Conservation (phyloP, 75 land plant species). For the Larix kaempferi region DNA sequence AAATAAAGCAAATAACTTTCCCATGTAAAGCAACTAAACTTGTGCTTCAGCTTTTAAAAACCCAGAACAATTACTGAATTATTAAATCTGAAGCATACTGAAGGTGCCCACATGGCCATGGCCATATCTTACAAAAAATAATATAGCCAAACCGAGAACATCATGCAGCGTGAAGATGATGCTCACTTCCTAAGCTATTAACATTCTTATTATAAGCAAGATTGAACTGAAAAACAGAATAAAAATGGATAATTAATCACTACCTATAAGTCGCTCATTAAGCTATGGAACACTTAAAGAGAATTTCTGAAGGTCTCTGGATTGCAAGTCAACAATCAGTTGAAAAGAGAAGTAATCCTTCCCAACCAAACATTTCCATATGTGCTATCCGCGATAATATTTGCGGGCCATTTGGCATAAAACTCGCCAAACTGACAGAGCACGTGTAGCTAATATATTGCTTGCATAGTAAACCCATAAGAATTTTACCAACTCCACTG, state of each 20-base stretch:
- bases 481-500: slow-evolving; percentile 7
- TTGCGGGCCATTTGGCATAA: slow-evolving; percentile 30
- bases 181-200: slow-evolving; percentile 7
- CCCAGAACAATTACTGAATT: not conserved
- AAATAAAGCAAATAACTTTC: not conserved
- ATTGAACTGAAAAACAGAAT: slow-evolving; percentile 5
- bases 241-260: slow-evolving; percentile 7
- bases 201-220: slow-evolving; percentile 7
- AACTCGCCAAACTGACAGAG: slow-evolving; percentile 23
- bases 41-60: not conserved
- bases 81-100: not conserved
- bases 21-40: not conserved
- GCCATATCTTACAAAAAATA: slow-evolving; percentile 15
- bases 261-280: slow-evolving; percentile 7
- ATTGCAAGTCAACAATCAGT: slow-evolving; percentile 10
- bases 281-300: slow-evolving; percentile 5
- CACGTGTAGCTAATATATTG: slow-evolving; percentile 9
- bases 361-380: slow-evolving; percentile 7
- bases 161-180: slow-evolving; percentile 5
- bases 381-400: slow-evolving; percentile 42
- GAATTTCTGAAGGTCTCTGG: slow-evolving; percentile 9
- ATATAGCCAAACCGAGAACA: slow-evolving; percentile 13
- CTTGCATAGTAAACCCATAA: slow-evolving; percentile 2
- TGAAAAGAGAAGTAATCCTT: slow-evolving; percentile 4
- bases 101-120: slow-evolving; percentile 6